Percentiles rank a stretch among this genome's conserved stretches.
Conservation (phyloP, 2,329 filamentous ascomycete species). For the Fusarium xylarioides region DNA sequence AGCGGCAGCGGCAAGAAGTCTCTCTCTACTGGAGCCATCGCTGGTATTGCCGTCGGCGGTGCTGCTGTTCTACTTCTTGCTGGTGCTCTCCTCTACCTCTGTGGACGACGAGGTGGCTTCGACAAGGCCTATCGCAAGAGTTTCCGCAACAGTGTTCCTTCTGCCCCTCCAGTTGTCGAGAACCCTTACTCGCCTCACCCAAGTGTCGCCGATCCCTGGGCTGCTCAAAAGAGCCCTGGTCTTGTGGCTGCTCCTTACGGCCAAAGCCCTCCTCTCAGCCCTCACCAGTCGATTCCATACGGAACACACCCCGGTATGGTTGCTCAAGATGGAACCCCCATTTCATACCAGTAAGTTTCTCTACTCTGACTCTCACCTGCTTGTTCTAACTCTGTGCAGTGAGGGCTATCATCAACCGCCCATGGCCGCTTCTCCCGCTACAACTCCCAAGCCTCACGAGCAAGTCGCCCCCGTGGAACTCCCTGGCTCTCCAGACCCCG, state of each 20-base stretch:
- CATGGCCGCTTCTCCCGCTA: slow-evolving; percentile 20
- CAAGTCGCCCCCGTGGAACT: slow-evolving; percentile 46
- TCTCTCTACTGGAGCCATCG: slow-evolving; percentile 60
- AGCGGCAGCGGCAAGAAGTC: not conserved
- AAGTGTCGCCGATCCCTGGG: slow-evolving; percentile 29
- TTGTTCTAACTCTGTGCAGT: slow-evolving; percentile 6
- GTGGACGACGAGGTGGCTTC: slow-evolving; percentile 50
- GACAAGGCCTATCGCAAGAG: slow-evolving; percentile 44
- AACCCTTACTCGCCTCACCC: slow-evolving; percentile 30
- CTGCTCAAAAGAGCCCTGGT: slow-evolving; percentile 29
- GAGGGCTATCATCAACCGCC: slow-evolving; percentile 26
- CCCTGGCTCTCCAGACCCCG: slow-evolving; percentile 44
- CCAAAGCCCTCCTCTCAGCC: slow-evolving; percentile 46
- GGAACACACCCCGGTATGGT: slow-evolving; percentile 34
- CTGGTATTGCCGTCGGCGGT: slow-evolving; percentile 65
- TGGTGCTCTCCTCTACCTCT: slow-evolving; percentile 58
- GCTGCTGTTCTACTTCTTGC: slow-evolving; percentile 56
- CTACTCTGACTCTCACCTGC: not conserved
- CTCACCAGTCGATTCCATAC: slow-evolving; percentile 40
- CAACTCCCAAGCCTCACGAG: slow-evolving; percentile 33
- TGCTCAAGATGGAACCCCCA: slow-evolving; percentile 32
- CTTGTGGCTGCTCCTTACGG: slow-evolving; percentile 45
- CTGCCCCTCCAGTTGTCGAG: slow-evolving; percentile 24
- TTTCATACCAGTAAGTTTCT: slow-evolving; percentile 44
- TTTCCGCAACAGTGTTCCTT: slow-evolving; percentile 27